Percentiles rank a stretch among this genome's conserved stretches.
These are phyloP conservation scores for Alloteropsis semialata DNA, from an alignment of 176 grass and related monocot species.

Conservation along the genomic window DNA sequence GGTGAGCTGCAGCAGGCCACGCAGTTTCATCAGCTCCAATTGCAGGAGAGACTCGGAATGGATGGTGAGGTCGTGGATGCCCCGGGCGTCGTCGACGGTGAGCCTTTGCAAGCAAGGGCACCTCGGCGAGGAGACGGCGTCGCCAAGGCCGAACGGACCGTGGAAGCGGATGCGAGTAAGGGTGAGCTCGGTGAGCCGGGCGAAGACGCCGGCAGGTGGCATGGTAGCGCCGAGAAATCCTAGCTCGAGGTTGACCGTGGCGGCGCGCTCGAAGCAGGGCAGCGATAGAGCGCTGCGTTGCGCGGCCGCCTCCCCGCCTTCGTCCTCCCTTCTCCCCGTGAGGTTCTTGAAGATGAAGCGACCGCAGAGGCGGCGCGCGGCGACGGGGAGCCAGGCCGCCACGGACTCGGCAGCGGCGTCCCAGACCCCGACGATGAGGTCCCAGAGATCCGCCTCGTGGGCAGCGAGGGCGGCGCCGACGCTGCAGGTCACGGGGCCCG, in stretches of 20 bases:
- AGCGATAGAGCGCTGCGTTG: not conserved
- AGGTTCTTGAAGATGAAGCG: no score
- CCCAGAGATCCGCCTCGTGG: no score
- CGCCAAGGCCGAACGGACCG: not conserved
- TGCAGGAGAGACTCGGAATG: not conserved
- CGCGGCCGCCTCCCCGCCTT: not conserved
- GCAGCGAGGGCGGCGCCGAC: no score
- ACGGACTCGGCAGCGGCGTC: no score
- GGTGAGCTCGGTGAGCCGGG: not conserved
- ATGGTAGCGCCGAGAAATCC: not conserved
- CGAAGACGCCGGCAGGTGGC: not conserved
- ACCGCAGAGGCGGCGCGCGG: no score
- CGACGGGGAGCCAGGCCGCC: no score
- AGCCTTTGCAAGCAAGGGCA: not conserved
- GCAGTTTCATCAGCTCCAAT: not conserved
- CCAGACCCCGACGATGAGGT: no score
- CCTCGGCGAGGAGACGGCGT: not conserved
- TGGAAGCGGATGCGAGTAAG: not conserved
- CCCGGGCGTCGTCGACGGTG: not conserved
- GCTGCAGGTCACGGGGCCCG: no score
- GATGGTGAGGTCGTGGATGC: not conserved
- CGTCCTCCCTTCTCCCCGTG: not conserved
- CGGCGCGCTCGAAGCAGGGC: conserved; percentile 11
- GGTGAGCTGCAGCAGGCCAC: not conserved
- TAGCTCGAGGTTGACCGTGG: not conserved